These are phyloP conservation scores for Boletellus deceptivus DNA, from an alignment of 1,284 basidiomycete genomes.

Conservation along the genomic window DNA sequence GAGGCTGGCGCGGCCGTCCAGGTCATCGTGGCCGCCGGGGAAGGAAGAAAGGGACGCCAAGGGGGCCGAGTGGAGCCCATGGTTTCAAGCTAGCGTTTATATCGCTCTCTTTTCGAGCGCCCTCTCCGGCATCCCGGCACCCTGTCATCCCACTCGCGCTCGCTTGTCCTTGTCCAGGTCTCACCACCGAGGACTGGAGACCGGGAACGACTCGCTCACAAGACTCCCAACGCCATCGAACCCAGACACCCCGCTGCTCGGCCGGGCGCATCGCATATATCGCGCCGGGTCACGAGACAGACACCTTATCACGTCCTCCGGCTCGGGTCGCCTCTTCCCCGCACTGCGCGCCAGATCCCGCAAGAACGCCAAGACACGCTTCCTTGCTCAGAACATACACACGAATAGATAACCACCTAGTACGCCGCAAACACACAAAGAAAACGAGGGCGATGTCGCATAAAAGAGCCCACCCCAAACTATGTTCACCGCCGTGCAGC, in stretches of 20 bases:
- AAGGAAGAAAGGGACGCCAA: neutral
- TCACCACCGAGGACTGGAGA: no score
- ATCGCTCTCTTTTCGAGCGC: slow-evolving; percentile 6
- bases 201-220: no score
- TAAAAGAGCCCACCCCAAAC: no score
- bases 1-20: slow-evolving; percentile 32
- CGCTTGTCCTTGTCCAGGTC: neutral
- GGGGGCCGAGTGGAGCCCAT: slow-evolving; percentile 8
- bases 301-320: no score
- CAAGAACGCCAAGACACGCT: no score
- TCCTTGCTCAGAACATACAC: no score
- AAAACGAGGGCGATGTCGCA: neutral
- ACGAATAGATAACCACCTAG: neutral
- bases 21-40: slow-evolving; percentile 20
- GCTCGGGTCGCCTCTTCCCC: no score
- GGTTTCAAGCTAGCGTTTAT: slow-evolving; percentile 17
- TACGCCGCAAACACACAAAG: neutral
- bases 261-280: no score
- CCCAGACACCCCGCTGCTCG: no score
- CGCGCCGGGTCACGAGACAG: neutral
- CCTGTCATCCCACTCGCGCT: neutral
- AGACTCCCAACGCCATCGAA: no score
- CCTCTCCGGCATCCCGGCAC: slow-evolving; percentile 27
- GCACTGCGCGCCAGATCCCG: no score
- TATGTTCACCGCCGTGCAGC: slow-evolving; percentile 19